Conservation (phyloP, 768 basidiomycete genomes). For the Suillus luteus region DNA sequence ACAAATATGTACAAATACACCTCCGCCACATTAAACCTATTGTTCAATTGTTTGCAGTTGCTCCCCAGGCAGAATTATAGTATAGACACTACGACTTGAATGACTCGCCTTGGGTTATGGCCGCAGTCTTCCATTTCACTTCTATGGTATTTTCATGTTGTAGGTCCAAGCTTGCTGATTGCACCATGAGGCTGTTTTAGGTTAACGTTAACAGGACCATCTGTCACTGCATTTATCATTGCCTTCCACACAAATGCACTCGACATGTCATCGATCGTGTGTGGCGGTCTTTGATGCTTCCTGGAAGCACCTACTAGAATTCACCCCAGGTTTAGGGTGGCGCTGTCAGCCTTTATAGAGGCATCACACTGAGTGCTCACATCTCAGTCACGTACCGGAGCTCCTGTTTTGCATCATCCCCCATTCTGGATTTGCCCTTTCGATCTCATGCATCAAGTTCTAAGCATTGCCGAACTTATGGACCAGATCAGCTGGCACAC, state of each 20-base stretch:
- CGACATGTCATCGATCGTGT: not conserved
- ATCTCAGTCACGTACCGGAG: not conserved
- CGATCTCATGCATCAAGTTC: constrained; percentile 6
- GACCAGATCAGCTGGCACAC: not conserved
- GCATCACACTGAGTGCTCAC: no score
- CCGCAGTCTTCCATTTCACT: not conserved
- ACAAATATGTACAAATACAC: constrained; percentile 1
- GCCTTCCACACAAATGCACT: not conserved
- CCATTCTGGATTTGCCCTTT: not conserved
- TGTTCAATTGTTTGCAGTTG: not conserved
- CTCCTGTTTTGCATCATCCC: not conserved
- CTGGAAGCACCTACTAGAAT: not conserved
- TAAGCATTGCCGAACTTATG: not conserved
- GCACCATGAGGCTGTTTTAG: not conserved
- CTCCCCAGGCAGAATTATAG: no score
- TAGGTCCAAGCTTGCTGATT: not conserved
- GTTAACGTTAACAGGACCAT: not conserved
- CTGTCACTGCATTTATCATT: not conserved
- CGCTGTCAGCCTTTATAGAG: not conserved
- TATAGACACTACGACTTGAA: no score
- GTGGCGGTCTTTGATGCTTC: not conserved
- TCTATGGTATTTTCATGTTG: not conserved
- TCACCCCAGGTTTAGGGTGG: not conserved
- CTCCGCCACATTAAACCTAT: not conserved
- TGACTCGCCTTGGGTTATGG: not conserved